A percentile compares a stretch with the other conserved stretches of the same genome.
phyloP scores from a whole-genome alignment of 2,329 filamentous ascomycete species.

The Immersiporthe knoxdaviesiana region DNA sequence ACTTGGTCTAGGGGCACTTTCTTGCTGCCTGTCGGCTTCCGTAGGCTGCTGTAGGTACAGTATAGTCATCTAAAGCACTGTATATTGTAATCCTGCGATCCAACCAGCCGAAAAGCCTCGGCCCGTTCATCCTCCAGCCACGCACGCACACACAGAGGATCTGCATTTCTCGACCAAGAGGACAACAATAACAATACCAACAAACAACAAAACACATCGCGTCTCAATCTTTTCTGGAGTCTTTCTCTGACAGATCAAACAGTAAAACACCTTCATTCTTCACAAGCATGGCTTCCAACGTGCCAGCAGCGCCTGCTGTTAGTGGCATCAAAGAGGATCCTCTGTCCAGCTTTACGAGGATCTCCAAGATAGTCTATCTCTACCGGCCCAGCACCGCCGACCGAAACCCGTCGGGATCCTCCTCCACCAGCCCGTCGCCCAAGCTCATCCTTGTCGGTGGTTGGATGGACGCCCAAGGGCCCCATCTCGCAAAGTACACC shows the following conservation, averaged over 20 bases:
- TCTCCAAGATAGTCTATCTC: conserved; percentile 20
- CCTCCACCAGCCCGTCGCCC: conserved; percentile 37
- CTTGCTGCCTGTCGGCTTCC: background rate
- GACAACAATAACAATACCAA: no score
- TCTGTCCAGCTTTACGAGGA: conserved; percentile 23
- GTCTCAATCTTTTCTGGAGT: no score
- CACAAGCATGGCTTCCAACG: conserved; percentile 21
- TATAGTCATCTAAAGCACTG: background rate
- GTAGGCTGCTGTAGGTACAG: conserved; percentile 1
- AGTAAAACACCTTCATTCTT: background rate
- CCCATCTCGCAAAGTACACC: conserved; percentile 57
- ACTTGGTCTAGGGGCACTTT: background rate
- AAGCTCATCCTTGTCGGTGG: conserved; percentile 52
- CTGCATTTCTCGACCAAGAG: background rate
- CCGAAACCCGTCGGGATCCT: conserved; percentile 18
- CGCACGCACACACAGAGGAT: background rate
- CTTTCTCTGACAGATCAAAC: no score
- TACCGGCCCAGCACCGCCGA: conserved; percentile 10
- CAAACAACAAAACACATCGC: no score
- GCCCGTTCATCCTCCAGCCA: background rate
- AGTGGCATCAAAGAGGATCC: conserved; percentile 10
- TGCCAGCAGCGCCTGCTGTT: conserved; percentile 21
- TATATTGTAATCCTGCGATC: background rate
- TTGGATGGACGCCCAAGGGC: conserved; percentile 56
- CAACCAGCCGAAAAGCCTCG: background rate